Conservation (phyloP, 2,329 filamentous ascomycete genomes). For the Rhynchosporium secalis region DNA sequence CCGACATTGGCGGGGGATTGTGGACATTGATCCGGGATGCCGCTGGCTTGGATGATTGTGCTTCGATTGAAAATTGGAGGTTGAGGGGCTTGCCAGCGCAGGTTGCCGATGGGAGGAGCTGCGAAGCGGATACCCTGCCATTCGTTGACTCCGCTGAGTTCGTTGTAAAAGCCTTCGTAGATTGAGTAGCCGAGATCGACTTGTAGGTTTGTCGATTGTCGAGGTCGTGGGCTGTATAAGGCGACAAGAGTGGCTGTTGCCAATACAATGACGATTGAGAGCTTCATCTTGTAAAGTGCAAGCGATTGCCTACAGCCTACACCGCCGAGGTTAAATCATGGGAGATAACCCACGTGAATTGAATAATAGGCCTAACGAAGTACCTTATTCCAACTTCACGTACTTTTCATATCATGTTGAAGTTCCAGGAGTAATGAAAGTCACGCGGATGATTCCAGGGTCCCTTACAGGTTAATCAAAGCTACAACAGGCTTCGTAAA, state of each 20-base stretch:
- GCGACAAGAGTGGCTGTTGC: not conserved
- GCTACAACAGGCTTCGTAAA: too few species aligned
- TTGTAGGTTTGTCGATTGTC: not conserved
- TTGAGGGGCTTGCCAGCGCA: slow-evolving; percentile 23
- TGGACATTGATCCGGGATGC: slow-evolving; percentile 9
- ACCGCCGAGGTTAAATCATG: too few species aligned
- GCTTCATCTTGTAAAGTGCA: not conserved
- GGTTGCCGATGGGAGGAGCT: slow-evolving; percentile 12
- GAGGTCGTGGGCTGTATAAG: too few species aligned
- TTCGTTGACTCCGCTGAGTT: slow-evolving; percentile 1
- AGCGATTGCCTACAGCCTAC: not conserved
- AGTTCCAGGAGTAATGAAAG: not conserved
- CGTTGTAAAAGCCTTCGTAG: slow-evolving; percentile 18
- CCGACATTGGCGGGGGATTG: slow-evolving; percentile 10
- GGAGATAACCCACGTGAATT: not conserved
- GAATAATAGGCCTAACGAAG: not conserved
- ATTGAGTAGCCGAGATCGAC: slow-evolving; percentile 21
- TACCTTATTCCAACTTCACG: not conserved
- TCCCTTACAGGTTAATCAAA: too few species aligned
- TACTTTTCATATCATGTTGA: not conserved
- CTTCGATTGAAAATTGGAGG: slow-evolving; percentile 12
- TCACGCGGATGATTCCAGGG: too few species aligned
- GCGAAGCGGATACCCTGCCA: slow-evolving; percentile 22
- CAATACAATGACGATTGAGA: not conserved
- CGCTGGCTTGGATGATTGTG: slow-evolving; percentile 5